Evolutionary conservation across 257 asterid genomes (phyloP).

Genomic region (Solanum virginianum): DNA sequence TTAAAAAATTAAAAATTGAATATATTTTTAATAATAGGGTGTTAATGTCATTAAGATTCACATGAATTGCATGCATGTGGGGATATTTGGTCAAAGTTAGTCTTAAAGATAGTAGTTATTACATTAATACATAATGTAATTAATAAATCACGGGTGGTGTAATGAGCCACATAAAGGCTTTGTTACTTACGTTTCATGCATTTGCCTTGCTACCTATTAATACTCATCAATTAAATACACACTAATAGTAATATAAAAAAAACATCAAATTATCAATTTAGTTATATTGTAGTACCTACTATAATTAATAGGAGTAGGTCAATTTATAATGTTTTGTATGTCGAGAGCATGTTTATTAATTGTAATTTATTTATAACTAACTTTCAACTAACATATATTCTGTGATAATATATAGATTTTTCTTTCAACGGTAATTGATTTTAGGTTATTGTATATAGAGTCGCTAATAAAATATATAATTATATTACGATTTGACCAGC

Average conservation of each 20-base stretch:
- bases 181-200: slow-evolving; percentile 6
- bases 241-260: not conserved
- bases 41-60: slow-evolving; percentile 13
- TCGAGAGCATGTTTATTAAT: not conserved
- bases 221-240: not conserved
- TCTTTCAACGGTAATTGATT: too few relatives aligned
- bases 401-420: too few relatives aligned
- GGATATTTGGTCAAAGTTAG: slow-evolving; percentile 22
- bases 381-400: not conserved
- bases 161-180: slow-evolving; percentile 14
- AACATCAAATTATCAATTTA: not conserved
- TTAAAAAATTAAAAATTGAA: not conserved
- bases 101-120: slow-evolving; percentile 20
- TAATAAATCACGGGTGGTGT: slow-evolving; percentile 31
- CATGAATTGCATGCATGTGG: slow-evolving; percentile 17
- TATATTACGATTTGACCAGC: too few relatives aligned
- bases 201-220: not conserved
- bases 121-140: slow-evolving; percentile 31
- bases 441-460: too few relatives aligned
- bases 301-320: not conserved
- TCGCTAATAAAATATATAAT: too few relatives aligned
- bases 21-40: not conserved
- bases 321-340: not conserved
- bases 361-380: not conserved
- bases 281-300: not conserved